These are phyloP conservation scores for Zygotorulaspora mrakii DNA, from an alignment of 1,139 yeast genomes.

Conservation along the genomic window DNA sequence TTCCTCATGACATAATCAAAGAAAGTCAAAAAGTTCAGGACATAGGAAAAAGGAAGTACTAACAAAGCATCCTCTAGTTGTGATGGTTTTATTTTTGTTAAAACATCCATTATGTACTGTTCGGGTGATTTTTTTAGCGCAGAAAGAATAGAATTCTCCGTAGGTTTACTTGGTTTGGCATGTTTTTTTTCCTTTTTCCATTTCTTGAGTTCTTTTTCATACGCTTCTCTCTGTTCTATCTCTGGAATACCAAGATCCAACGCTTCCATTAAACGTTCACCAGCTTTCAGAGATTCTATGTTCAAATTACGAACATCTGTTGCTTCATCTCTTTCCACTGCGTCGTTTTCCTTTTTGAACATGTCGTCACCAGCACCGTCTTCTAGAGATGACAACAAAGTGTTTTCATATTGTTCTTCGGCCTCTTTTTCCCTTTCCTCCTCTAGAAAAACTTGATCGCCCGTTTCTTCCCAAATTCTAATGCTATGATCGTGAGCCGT, in stretches of 20 bases:
- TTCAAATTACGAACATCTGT: slow-evolving; percentile 78
- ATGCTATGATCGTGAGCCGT: slow-evolving; percentile 93
- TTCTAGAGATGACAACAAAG: slow-evolving; percentile 67
- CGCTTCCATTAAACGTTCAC: slow-evolving; percentile 91
- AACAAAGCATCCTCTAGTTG: slow-evolving; percentile 90
- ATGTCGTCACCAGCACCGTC: slow-evolving; percentile 49
- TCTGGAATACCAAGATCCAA: slow-evolving; percentile 78
- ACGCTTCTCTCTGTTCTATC: slow-evolving; percentile 54
- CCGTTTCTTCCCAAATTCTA: slow-evolving; percentile 86
- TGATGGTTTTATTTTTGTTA: slow-evolving; percentile 68
- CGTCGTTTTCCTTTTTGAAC: slow-evolving; percentile 38
- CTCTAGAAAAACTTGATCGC: slow-evolving; percentile 89
- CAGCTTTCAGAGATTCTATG: slow-evolving; percentile 87
- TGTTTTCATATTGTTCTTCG: slow-evolving; percentile 84
- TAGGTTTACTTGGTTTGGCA: slow-evolving; percentile 54
- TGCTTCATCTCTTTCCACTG: slow-evolving; percentile 51
- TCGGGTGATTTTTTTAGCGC: slow-evolving; percentile 73
- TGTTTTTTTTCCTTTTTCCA: slow-evolving; percentile 44
- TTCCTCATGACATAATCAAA: slow-evolving; percentile 70
- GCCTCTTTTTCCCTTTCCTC: slow-evolving; percentile 95
- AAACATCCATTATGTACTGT: slow-evolving; percentile 69
- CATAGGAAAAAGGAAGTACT: slow-evolving; percentile 85
- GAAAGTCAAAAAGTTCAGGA: slow-evolving; percentile 64
- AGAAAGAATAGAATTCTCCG: slow-evolving; percentile 62
- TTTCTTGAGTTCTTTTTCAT: slow-evolving; percentile 38